phyloP scores from a whole-genome alignment of 345 rosid genomes.

The Dovyalis caffra region DNA sequence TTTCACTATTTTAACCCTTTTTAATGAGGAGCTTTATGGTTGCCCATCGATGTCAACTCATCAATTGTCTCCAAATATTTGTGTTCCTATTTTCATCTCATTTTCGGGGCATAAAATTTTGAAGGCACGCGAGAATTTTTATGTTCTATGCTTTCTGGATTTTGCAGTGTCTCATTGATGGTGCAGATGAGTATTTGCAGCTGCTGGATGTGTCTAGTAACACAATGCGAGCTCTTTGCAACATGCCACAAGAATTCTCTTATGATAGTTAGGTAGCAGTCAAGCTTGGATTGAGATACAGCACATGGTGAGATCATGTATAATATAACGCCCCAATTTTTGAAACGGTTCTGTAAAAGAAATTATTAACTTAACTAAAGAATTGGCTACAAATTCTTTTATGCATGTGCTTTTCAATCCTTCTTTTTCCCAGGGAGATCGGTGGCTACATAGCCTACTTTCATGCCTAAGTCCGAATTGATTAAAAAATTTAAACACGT shows the following conservation, averaged over 20 bases:
- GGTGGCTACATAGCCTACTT: background rate
- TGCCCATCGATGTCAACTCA: background rate
- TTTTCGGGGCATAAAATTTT: background rate
- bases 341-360: background rate
- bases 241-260: slow-evolving; percentile 72
- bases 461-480: background rate
- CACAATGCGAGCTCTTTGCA: slow-evolving; percentile 59
- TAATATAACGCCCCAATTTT: background rate
- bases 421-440: background rate
- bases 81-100: background rate
- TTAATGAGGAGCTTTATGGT: background rate
- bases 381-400: background rate
- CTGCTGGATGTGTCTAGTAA: slow-evolving; percentile 76
- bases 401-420: background rate
- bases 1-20: background rate
- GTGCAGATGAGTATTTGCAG: slow-evolving; percentile 96
- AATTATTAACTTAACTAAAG: background rate
- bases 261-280: slow-evolving; percentile 29
- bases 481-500: background rate
- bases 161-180: slow-evolving; percentile 85
- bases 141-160: slow-evolving; percentile 4
- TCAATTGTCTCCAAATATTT: background rate
- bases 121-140: background rate
- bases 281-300: background rate
- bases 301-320: background rate